Base-by-base conservation (phyloP, 2,329 filamentous ascomycete species). In the Pseudopyrenochaeta lycopersici region DNA sequence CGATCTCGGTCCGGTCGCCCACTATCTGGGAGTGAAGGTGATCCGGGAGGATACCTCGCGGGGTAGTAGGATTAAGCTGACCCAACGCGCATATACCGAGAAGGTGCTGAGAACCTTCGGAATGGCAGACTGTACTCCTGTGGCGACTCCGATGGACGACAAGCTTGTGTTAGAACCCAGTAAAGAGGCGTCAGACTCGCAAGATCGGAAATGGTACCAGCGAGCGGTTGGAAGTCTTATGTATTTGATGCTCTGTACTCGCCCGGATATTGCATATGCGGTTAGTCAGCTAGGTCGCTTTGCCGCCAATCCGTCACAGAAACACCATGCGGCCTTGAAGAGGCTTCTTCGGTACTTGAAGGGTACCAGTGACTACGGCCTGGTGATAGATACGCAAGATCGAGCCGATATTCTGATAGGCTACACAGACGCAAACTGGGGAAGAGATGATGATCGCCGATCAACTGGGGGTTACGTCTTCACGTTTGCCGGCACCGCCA, bases 21-120 rank as follows among this genome's bases (percentile, higher is more conserved):
- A 54, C 46, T 74, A 67, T 44, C 54, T 73, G 0, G 64, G 68
- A 7, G 60, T 74, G 12, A 23, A 38, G 29, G 55, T 74, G 15
- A 40, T 48, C 2, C 21, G 56, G 9, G 55, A 69, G 17, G n/a
- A 35, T 14, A 46, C 43, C 17, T 14, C 27, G 14, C 4, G 27
- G 43, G 21, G 40, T n/a, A 27, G 40, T 5, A 46, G 7, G 15
- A 46, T 46, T 18, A 46, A 32, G 30, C 43, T 46, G 7, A 46
- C 12, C 10, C 63, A 74, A 48, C 27, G 54, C 14, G 49, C 46
- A 1, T 72, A 67, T 47, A 54, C 68, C 6, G 15, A 63, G 11
- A 64, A 60, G 17, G 47, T 71, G 6, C 29, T 69, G 7, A 3
- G 54, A 0, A 2, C 55, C 1, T 63, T 58, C 33, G 35, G 49